A percentile compares a stretch with the other conserved stretches of the same genome.
phyloP scores from a whole-genome alignment of 768 basidiomycete species.

The Lentinus tigrinus region DNA sequence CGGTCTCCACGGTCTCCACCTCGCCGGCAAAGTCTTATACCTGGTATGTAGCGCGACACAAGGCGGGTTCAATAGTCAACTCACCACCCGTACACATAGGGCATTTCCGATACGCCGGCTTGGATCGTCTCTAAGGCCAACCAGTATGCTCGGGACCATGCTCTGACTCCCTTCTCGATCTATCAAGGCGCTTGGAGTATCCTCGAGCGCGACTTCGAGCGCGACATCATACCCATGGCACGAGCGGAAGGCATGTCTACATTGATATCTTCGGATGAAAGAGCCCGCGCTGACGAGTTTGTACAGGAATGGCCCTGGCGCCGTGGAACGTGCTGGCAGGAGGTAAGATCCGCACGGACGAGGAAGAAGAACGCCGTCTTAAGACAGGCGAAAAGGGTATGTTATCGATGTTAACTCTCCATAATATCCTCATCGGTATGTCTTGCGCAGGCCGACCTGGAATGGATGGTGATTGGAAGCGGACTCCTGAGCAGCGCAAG shows the following conservation, averaged over 20 bases:
- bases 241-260: slow-evolving; percentile 27
- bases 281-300: not conserved
- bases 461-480: slow-evolving; percentile 45
- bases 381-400: slow-evolving; percentile 24
- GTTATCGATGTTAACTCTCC: not conserved
- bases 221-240: slow-evolving; percentile 39
- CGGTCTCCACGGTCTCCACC: slow-evolving; percentile 49
- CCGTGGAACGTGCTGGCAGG: slow-evolving; percentile 24
- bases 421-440: not conserved
- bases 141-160: slow-evolving; percentile 38
- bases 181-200: slow-evolving; percentile 38
- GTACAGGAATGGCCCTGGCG: slow-evolving; percentile 24
- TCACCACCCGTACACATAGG: not conserved
- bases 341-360: slow-evolving; percentile 23
- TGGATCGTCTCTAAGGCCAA: slow-evolving; percentile 39
- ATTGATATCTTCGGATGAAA: not conserved
- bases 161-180: slow-evolving; percentile 36
- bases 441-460: slow-evolving; percentile 4
- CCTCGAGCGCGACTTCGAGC: slow-evolving; percentile 36
- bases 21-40: slow-evolving; percentile 46
- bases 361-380: slow-evolving; percentile 23
- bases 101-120: slow-evolving; percentile 32
- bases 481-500: slow-evolving; percentile 42
- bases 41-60: slow-evolving; percentile 25
- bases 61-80: not conserved